These are phyloP conservation scores for Juncus effusus DNA, from an alignment of 176 grass and related monocot species.

Conservation along the genomic window DNA sequence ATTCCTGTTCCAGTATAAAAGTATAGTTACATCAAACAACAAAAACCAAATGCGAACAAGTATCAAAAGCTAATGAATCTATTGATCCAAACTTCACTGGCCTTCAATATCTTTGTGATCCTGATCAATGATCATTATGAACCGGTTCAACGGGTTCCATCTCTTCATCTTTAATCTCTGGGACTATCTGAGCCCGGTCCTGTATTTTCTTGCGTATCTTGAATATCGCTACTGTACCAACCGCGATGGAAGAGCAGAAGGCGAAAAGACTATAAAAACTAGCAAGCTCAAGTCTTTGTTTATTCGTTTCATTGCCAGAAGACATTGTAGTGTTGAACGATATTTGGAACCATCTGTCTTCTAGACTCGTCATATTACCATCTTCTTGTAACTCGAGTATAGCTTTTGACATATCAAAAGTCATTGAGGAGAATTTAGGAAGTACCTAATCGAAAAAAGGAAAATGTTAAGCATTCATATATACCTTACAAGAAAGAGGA, in stretches of 20 bases:
- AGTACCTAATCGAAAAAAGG: constrained; percentile 22
- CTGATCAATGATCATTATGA: too few relatives aligned
- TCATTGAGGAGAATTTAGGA: constrained; percentile 11
- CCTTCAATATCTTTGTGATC: too few relatives aligned
- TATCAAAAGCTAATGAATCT: too few relatives aligned
- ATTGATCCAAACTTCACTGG: too few relatives aligned
- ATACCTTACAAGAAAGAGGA: background rate
- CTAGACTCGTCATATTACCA: constrained; percentile 26
- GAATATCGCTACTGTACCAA: background rate
- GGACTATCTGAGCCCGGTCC: background rate
- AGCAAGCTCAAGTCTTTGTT: background rate
- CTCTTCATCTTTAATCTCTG: too few relatives aligned
- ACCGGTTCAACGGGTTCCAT: too few relatives aligned
- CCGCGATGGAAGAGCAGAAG: background rate
- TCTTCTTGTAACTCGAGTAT: constrained; percentile 29
- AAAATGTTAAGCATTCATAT: background rate
- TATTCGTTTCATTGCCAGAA: too few relatives aligned
- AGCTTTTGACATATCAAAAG: constrained; percentile 24
- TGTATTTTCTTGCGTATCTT: background rate
- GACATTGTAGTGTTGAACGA: background rate
- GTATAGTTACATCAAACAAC: too few relatives aligned
- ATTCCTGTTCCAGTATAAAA: too few relatives aligned
- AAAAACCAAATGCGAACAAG: too few relatives aligned
- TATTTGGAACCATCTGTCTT: constrained; percentile 24
- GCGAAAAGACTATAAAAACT: background rate